Conservation (phyloP, 1,284 basidiomycete genomes). For the Microbotryum violaceum region DNA sequence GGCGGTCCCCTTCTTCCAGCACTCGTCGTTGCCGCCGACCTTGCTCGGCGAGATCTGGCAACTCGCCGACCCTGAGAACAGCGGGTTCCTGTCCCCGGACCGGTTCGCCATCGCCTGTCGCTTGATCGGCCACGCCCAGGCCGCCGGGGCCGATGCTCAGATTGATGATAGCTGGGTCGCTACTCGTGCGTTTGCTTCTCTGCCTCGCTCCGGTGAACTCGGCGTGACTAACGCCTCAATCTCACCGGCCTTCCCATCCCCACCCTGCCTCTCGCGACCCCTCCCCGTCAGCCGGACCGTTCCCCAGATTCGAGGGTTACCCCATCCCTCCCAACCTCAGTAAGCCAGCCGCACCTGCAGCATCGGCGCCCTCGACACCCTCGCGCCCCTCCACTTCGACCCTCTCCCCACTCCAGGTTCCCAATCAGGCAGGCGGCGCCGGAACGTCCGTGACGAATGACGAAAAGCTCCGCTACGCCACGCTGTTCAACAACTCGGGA, state of each 20-base stretch:
- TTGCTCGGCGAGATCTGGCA: constrained; percentile 89
- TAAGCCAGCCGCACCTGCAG: constrained; percentile 43
- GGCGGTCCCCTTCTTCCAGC: constrained; percentile 37
- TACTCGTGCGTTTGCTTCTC: constrained; percentile 53
- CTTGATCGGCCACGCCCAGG: constrained; percentile 87
- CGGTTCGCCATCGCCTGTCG: constrained; percentile 78
- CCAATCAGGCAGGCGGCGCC: constrained; percentile 4
- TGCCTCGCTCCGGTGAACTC: not conserved
- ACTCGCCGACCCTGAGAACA: constrained; percentile 84
- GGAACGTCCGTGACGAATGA: constrained; percentile 51
- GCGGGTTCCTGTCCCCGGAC: constrained; percentile 78
- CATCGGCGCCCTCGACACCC: constrained; percentile 21
- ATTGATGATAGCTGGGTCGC: constrained; percentile 41
- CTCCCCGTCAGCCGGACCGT: constrained; percentile 59
- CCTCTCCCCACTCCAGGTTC: not conserved
- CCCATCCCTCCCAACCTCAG: constrained; percentile 42
- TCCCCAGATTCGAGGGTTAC: constrained; percentile 70
- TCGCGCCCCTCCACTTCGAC: constrained; percentile 8
- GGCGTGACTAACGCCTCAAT: not conserved
- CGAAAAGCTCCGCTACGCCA: constrained; percentile 74
- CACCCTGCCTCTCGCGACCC: not conserved
- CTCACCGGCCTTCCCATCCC: not conserved
- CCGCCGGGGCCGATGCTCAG: constrained; percentile 56
- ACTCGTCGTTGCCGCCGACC: constrained; percentile 52
- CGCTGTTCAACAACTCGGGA: constrained; percentile 64